These are phyloP conservation scores for Macrophomina phaseolina DNA, from an alignment of 2,329 filamentous ascomycete genomes.

Conservation along the genomic window DNA sequence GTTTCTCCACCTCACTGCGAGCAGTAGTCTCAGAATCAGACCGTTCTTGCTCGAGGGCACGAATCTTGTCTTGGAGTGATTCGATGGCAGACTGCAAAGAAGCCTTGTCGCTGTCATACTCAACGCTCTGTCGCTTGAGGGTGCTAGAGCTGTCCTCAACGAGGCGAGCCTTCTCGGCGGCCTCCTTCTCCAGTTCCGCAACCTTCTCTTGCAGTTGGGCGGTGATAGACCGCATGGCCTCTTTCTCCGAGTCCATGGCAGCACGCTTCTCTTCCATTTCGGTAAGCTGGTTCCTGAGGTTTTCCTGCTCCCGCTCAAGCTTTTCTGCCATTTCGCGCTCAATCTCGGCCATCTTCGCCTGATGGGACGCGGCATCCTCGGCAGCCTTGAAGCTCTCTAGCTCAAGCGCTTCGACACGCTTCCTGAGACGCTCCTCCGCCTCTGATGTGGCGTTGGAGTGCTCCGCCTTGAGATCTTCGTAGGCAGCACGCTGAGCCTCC, in stretches of 20 bases:
- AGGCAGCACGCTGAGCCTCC: constrained; percentile 24
- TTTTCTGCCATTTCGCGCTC: constrained; percentile 20
- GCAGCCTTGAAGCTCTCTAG: constrained; percentile 10
- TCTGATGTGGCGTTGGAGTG: constrained; percentile 5
- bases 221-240: constrained; percentile 14
- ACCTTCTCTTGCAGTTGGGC: constrained; percentile 15
- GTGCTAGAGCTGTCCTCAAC: constrained; percentile 19
- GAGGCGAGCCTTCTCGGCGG: constrained; percentile 21
- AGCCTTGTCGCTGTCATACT: constrained; percentile 24
- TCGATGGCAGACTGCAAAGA: constrained; percentile 21
- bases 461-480: constrained; percentile 15
- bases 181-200: constrained; percentile 19
- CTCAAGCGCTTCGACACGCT: constrained; percentile 24
- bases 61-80: constrained; percentile 24
- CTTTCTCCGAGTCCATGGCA: constrained; percentile 19
- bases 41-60: constrained; percentile 18
- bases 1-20: not conserved
- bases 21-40: constrained; percentile 10
- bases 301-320: constrained; percentile 14
- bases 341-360: constrained; percentile 13
- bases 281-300: constrained; percentile 10
- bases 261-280: constrained; percentile 12
- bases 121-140: constrained; percentile 24
- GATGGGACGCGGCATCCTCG: constrained; percentile 16
- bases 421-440: constrained; percentile 16